Evolutionary conservation across 2,329 filamentous ascomycete genomes (phyloP).

Genomic region (Fusarium nygamai): DNA sequence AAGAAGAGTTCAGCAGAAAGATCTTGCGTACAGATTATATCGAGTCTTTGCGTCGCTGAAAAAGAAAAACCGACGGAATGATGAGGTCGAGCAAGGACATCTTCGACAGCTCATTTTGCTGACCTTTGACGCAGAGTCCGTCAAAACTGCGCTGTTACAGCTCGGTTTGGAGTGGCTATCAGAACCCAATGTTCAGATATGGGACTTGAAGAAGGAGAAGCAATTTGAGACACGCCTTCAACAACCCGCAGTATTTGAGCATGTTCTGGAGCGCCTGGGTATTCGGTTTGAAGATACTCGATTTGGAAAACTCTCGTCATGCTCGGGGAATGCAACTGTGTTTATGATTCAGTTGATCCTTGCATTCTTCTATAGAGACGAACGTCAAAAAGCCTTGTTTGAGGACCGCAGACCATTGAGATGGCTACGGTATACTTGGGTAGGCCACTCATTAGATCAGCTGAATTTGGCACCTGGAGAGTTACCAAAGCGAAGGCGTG

Average conservation of each 20-base stretch:
- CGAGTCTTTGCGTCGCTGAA: neutral
- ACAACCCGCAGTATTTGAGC: slow-evolving; percentile 8
- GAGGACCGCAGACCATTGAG: neutral
- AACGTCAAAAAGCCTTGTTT: slow-evolving; percentile 9
- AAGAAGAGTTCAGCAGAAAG: neutral
- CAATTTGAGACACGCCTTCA: slow-evolving; percentile 10
- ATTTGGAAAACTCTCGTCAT: slow-evolving; percentile 24
- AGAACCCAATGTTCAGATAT: neutral
- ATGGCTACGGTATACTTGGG: slow-evolving; percentile 35
- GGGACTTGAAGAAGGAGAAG: slow-evolving; percentile 11
- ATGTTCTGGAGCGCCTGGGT: slow-evolving; percentile 26
- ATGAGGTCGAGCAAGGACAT: neutral
- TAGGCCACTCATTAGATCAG: slow-evolving; percentile 30
- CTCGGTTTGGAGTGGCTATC: slow-evolving; percentile 9
- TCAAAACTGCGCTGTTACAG: neutral
- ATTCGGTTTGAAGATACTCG: slow-evolving; percentile 27
- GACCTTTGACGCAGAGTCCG: neutral
- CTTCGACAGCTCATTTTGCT: slow-evolving; percentile 24
- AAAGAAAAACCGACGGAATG: slow-evolving; percentile 7
- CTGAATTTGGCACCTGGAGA: slow-evolving; percentile 20
- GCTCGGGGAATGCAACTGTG: slow-evolving; percentile 21
- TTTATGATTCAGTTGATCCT: slow-evolving; percentile 19
- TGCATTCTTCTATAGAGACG: slow-evolving; percentile 22
- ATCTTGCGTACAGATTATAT: neutral
- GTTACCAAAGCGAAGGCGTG: neutral